Evolutionary conservation across 2,329 filamentous ascomycete genomes (phyloP).

Genomic region (Penicillium aurantiogriseum): DNA sequence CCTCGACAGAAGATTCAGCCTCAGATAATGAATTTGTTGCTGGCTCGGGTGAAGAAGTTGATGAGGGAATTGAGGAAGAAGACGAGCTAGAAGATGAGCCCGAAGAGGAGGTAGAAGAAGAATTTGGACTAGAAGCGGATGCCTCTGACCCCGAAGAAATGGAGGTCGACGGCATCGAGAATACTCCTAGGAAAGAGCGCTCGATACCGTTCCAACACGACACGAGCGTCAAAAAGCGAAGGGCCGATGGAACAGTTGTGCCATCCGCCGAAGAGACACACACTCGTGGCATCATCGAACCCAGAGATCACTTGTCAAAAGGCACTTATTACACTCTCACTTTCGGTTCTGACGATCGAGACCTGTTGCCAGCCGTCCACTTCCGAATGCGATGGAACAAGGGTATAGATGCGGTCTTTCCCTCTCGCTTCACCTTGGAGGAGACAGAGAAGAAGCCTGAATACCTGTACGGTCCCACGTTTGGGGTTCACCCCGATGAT

Average conservation of each 20-base stretch:
- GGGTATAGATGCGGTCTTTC: slow-evolving; percentile 51
- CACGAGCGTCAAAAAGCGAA: slow-evolving; percentile 13
- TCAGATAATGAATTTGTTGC: slow-evolving; percentile 40
- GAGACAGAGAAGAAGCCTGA: slow-evolving; percentile 25
- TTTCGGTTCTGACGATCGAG: slow-evolving; percentile 52
- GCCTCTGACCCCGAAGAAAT: slow-evolving; percentile 21
- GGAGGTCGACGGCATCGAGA: slow-evolving; percentile 6
- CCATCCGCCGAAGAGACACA: slow-evolving; percentile 30
- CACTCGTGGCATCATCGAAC: slow-evolving; percentile 39
- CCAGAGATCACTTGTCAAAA: slow-evolving; percentile 41
- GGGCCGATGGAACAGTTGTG: slow-evolving; percentile 20
- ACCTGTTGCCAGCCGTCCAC: slow-evolving; percentile 49
- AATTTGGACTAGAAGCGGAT: slow-evolving; percentile 21
- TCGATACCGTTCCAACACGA: slow-evolving; percentile 1
- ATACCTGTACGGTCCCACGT: slow-evolving; percentile 44
- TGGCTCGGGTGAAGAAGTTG: slow-evolving; percentile 19
- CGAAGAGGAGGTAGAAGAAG: slow-evolving; percentile 20
- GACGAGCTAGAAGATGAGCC: slow-evolving; percentile 12
- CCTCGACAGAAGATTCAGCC: slow-evolving; percentile 19
- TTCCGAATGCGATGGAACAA: slow-evolving; percentile 52
- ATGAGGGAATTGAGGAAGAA: slow-evolving; percentile 16
- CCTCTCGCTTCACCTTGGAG: slow-evolving; percentile 44
- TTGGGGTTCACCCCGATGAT: slow-evolving; percentile 44
- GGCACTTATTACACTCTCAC: slow-evolving; percentile 48
- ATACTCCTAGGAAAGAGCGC: slow-evolving; percentile 10